Evolutionary conservation across 257 asterid species (phyloP), one percentile per base, ranked within the genome.

Genomic region (Solanum sparsipilum): DNA sequence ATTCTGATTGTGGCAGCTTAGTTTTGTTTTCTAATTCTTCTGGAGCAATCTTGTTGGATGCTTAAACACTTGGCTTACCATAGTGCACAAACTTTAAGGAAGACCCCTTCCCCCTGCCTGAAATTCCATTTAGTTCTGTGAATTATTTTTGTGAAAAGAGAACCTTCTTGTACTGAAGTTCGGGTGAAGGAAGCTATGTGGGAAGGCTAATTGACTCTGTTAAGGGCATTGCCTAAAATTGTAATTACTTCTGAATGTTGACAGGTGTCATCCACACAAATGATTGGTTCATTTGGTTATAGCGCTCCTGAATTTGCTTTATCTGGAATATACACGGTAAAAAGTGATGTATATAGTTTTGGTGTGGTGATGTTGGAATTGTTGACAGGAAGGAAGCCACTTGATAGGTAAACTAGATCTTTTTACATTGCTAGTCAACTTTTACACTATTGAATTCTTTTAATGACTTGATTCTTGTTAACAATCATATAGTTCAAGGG

Each of bases 311-410:
- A 97, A 90, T 96, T 96, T 88, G 98, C 96, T 88, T 91, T 97
- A 89, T 96, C 99, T 63, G 99, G 99, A 60, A 91, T 96, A 87
- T 97, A 96, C 93, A 97, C 98, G 15, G 94, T 96, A 52, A 97
- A 97, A 91, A 97, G 98, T 79, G 99, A 97, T 41, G 99, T 96
- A 44, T 95, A 97, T 93, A 97, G 99, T 88, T 96, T 97, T 76
- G 99, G 99, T 20, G 98, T 95, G 89, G 99, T 96, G 86, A 96
- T 96, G 99, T 91, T 97, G 88, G 99, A 96, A 94, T 95, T 97
- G 89, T 92, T 97, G 88, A 97, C 99, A 11, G 99, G 99, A 71
- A 95, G 99, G 84, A 97, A 97, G 91, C 99, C 99, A 36, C 98
- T 97, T 84, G 99, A 97, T 86, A 97, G 98, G 99, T 96, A 93